Conservation (phyloP, 2,329 filamentous ascomycete genomes). For the Ceratocystis alfenasii region DNA sequence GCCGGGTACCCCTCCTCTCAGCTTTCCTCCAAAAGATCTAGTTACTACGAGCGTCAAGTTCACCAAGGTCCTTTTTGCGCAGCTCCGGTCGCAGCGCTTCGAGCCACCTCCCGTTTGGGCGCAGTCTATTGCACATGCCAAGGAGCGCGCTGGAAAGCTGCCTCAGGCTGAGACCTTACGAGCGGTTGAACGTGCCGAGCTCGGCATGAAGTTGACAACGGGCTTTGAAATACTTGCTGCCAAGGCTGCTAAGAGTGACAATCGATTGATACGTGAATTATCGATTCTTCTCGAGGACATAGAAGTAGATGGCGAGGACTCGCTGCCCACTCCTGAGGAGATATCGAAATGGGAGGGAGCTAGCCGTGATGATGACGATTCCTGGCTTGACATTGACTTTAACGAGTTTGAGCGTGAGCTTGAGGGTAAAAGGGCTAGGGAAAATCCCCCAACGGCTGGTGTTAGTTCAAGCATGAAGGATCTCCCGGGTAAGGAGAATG, state of each 20-base stretch:
- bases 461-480: constrained; percentile 22
- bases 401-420: constrained; percentile 79
- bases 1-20: constrained; percentile 37
- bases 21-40: constrained; percentile 66
- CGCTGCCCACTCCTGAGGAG: constrained; percentile 60
- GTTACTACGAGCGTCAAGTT: constrained; percentile 70
- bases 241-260: constrained; percentile 56
- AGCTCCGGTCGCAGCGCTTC: constrained; percentile 78
- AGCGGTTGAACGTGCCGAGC: constrained; percentile 38
- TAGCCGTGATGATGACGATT: constrained; percentile 64
- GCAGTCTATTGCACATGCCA: constrained; percentile 22
- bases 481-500: not conserved
- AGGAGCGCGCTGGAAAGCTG: constrained; percentile 23
- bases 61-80: constrained; percentile 80
- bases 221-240: constrained; percentile 80
- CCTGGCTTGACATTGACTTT: constrained; percentile 87
- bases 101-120: constrained; percentile 46
- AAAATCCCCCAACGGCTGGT: not conserved
- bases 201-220: constrained; percentile 80
- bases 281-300: constrained; percentile 65
- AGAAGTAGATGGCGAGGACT: constrained; percentile 52
- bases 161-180: constrained; percentile 23
- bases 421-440: constrained; percentile 33
- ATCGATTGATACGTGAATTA: constrained; percentile 59
- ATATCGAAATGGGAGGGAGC: constrained; percentile 55